These are phyloP conservation scores for Botrytis aclada DNA, from an alignment of 2,329 filamentous ascomycete genomes.

Conservation along the genomic window DNA sequence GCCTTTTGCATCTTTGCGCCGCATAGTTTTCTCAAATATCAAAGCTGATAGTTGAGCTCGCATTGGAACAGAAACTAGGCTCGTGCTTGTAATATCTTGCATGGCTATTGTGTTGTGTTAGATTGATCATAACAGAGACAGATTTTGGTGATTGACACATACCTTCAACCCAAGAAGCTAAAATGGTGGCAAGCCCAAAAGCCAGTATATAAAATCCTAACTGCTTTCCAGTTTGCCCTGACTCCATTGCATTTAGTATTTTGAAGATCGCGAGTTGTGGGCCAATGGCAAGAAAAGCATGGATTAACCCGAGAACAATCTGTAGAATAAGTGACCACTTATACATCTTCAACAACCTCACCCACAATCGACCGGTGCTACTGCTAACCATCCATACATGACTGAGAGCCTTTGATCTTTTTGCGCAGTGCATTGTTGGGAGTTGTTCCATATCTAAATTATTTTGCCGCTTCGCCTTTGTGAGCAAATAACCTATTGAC, in stretches of 20 bases:
- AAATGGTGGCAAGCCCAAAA: conserved; percentile 43
- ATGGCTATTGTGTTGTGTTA: conserved; percentile 61
- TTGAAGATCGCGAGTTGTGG: conserved; percentile 28
- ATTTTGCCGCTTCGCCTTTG: conserved; percentile 52
- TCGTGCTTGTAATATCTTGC: conserved; percentile 50
- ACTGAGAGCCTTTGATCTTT: conserved; percentile 48
- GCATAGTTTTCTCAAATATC: conserved; percentile 72
- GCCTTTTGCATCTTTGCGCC: conserved; percentile 62
- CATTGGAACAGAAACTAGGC: conserved; percentile 46
- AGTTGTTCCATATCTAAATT: conserved; percentile 60
- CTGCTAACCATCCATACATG: conserved; percentile 43
- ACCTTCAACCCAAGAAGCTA: conserved; percentile 37
- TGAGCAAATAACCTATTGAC: conserved; percentile 58
- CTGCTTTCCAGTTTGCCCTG: not conserved
- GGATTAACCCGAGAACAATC: conserved; percentile 22
- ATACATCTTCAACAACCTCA: conserved; percentile 52
- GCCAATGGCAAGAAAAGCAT: conserved; percentile 23
- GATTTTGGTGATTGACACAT: conserved; percentile 20
- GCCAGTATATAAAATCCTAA: conserved; percentile 26
- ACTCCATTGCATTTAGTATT: conserved; percentile 29
- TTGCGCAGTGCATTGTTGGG: conserved; percentile 54
- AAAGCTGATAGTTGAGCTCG: conserved; percentile 66
- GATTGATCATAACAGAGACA: conserved; percentile 41
- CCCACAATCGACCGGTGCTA: conserved; percentile 4
- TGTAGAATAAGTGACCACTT: conserved; percentile 37